phyloP scores from a whole-genome alignment of 2,329 filamentous ascomycete species.

The Chrysosporium queenslandicum region DNA sequence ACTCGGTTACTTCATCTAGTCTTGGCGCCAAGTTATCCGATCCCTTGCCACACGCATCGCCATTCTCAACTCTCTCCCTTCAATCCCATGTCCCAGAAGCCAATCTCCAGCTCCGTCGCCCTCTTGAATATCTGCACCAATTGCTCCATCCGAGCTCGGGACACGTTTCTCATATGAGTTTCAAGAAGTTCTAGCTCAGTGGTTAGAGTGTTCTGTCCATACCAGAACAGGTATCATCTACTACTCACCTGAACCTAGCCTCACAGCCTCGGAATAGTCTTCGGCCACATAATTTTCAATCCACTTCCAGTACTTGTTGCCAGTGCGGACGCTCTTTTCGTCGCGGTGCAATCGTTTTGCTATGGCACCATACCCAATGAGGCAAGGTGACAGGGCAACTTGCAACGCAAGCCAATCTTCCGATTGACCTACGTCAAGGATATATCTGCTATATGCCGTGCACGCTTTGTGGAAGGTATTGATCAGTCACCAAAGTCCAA shows the following conservation, averaged over 20 bases:
- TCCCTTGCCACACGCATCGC: not conserved
- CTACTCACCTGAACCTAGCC: slow-evolving; percentile 55
- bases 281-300: slow-evolving; percentile 78
- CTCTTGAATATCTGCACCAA: slow-evolving; percentile 75
- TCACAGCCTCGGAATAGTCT: slow-evolving; percentile 65
- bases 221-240: not conserved
- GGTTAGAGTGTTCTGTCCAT: slow-evolving; percentile 14
- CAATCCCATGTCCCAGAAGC: slow-evolving; percentile 63
- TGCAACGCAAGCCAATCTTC: slow-evolving; percentile 84
- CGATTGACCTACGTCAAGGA: slow-evolving; percentile 77
- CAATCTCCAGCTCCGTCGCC: slow-evolving; percentile 69
- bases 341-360: slow-evolving; percentile 60
- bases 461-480: slow-evolving; percentile 44
- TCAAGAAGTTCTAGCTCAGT: slow-evolving; percentile 57
- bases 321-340: slow-evolving; percentile 48
- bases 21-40: no score
- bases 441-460: slow-evolving; percentile 73
- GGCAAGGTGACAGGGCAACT: slow-evolving; percentile 71
- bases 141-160: slow-evolving; percentile 66
- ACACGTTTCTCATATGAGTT: slow-evolving; percentile 60
- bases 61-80: slow-evolving; percentile 17
- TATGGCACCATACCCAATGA: slow-evolving; percentile 79
- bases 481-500: not conserved
- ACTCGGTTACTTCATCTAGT: no score
- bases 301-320: slow-evolving; percentile 79